These are phyloP conservation scores for Cyclostephanos tholiformis DNA, from an alignment of 108 stramenopile genomes.

Conservation along the genomic window DNA sequence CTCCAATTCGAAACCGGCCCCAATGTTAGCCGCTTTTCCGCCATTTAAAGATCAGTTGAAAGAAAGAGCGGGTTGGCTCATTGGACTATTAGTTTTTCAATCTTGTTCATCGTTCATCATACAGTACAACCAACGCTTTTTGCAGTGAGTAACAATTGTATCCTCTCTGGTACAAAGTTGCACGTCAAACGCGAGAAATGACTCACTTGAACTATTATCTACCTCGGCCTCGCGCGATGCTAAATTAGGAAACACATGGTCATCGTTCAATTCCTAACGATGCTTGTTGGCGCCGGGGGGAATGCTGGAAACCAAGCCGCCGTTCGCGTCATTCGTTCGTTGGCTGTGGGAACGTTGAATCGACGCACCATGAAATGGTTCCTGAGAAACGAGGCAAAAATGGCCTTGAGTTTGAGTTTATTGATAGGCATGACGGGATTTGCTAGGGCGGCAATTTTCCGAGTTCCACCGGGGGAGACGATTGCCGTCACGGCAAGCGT, in stretches of 20 bases:
- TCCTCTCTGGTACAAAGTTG: too few species aligned
- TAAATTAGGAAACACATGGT: constrained; percentile 59
- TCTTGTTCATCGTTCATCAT: constrained; percentile 84
- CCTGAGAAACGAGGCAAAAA: constrained; percentile 70
- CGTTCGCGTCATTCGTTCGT: constrained; percentile 87
- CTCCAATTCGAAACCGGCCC: background rate
- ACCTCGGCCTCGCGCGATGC: too few species aligned
- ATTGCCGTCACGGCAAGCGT: constrained; percentile 82
- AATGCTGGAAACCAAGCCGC: constrained; percentile 90
- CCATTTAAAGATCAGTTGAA: constrained; percentile 67
- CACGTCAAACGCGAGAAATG: too few species aligned
- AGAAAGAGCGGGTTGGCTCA: constrained; percentile 84
- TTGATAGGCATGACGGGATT: constrained; percentile 74
- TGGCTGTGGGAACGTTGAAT: constrained; percentile 78
- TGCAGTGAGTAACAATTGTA: constrained; percentile 45
- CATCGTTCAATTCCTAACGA: constrained; percentile 88
- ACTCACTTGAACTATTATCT: too few species aligned
- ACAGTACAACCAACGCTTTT: constrained; percentile 72
- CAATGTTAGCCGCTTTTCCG: constrained; percentile 13
- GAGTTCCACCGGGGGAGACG: constrained; percentile 70
- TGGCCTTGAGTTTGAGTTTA: constrained; percentile 65
- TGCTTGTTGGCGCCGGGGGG: too few species aligned
- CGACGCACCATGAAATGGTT: constrained; percentile 60
- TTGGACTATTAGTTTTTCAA: constrained; percentile 86
- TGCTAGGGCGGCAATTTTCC: constrained; percentile 67